phyloP scores from a whole-genome alignment of 2,329 filamentous ascomycete species.

The Thelonectria blattea region DNA sequence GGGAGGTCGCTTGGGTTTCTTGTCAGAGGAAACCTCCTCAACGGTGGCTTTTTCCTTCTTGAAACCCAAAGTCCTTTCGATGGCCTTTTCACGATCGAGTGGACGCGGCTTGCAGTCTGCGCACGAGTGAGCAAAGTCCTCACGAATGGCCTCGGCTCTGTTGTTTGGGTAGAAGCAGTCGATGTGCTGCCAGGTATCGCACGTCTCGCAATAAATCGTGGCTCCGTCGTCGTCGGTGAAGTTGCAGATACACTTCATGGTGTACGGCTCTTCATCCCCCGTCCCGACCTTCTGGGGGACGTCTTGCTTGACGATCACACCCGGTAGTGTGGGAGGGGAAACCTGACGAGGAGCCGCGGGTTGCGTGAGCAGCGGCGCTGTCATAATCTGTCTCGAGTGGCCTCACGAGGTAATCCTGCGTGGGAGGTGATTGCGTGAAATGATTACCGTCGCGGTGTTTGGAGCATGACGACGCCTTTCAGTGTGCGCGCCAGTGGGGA shows the following conservation, averaged over 20 bases:
- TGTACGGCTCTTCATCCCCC: slow-evolving; percentile 80
- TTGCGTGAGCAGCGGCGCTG: slow-evolving; percentile 62
- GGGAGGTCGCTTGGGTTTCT: slow-evolving; percentile 75
- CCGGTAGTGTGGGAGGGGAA: slow-evolving; percentile 45
- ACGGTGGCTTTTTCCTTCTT: slow-evolving; percentile 48
- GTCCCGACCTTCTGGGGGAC: slow-evolving; percentile 56
- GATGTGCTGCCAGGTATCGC: slow-evolving; percentile 98
- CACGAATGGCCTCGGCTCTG: slow-evolving; percentile 72
- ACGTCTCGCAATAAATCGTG: slow-evolving; percentile 94
- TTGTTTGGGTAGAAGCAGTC: slow-evolving; percentile 89
- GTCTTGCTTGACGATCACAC: slow-evolving; percentile 47
- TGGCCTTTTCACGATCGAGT: slow-evolving; percentile 76
- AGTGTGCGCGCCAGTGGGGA: slow-evolving; percentile 48
- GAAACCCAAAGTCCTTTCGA: slow-evolving; percentile 71
- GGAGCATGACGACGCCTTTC: slow-evolving; percentile 64
- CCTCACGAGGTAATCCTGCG: slow-evolving; percentile 49
- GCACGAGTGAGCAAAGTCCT: slow-evolving; percentile 82
- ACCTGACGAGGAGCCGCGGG: slow-evolving; percentile 62
- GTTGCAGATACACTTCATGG: slow-evolving; percentile 97
- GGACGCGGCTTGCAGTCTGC: slow-evolving; percentile 82
- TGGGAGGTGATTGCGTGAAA: slow-evolving; percentile 46
- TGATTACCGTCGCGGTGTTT: slow-evolving; percentile 59
- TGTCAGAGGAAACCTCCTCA: slow-evolving; percentile 63
- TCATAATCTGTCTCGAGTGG: slow-evolving; percentile 62
- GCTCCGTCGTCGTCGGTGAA: slow-evolving; percentile 95